phyloP scores from a whole-genome alignment of 768 basidiomycete genomes.

The Tricholoma terreum region DNA sequence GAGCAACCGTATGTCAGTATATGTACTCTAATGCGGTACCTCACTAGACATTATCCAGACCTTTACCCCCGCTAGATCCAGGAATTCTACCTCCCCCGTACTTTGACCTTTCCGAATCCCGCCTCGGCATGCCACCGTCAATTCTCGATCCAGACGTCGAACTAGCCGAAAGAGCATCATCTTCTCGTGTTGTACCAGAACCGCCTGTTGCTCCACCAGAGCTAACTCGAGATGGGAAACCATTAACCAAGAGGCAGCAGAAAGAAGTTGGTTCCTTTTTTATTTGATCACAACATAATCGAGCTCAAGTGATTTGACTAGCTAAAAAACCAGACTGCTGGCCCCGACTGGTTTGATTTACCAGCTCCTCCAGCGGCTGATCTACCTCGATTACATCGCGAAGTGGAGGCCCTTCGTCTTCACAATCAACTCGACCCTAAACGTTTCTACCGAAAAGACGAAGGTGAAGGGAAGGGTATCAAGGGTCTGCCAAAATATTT shows the following conservation, averaged over 20 bases:
- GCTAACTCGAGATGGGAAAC: constrained; percentile 57
- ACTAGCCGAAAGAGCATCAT: constrained; percentile 47
- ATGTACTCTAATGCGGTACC: not conserved
- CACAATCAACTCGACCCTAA: constrained; percentile 91
- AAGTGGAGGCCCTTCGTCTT: constrained; percentile 84
- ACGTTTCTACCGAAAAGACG: constrained; percentile 85
- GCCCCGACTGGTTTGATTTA: constrained; percentile 84
- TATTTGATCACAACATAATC: not conserved
- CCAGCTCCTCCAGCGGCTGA: constrained; percentile 81
- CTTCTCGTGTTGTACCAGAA: constrained; percentile 47
- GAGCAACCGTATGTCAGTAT: constrained; percentile 35
- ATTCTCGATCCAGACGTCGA: constrained; percentile 64
- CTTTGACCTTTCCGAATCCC: constrained; percentile 48
- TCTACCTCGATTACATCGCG: constrained; percentile 72
- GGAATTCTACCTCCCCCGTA: constrained; percentile 63
- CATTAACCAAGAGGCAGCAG: constrained; percentile 67
- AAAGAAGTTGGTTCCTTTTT: constrained; percentile 52
- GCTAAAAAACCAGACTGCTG: constrained; percentile 71
- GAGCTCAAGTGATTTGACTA: constrained; percentile 24
- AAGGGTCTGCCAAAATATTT: constrained; percentile 87
- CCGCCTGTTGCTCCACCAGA: constrained; percentile 63
- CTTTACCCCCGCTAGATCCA: constrained; percentile 63
- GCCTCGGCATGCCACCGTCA: constrained; percentile 40
- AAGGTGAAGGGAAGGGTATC: constrained; percentile 80
- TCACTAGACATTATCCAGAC: constrained; percentile 30